These are phyloP conservation scores for Erodium texanum DNA, from an alignment of 441 rosid species.

Conservation along the genomic window DNA sequence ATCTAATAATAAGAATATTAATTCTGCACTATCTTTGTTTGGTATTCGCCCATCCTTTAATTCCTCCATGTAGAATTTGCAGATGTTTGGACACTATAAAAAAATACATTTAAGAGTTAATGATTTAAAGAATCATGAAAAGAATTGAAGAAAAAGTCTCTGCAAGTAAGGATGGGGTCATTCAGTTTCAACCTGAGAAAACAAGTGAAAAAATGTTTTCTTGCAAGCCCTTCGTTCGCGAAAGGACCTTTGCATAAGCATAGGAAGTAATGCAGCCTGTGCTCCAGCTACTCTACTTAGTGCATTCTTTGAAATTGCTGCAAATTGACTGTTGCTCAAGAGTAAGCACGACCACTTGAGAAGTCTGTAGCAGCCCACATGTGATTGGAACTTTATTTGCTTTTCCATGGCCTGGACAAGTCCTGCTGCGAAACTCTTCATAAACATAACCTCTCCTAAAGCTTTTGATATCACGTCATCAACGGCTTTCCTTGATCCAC, in stretches of 20 bases:
- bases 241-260: constrained; percentile 58
- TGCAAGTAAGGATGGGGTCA: constrained; percentile 8
- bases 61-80: constrained; percentile 51
- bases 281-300: constrained; percentile 64
- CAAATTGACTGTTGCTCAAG: constrained; percentile 61
- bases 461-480: constrained; percentile 59
- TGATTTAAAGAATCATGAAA: neutral
- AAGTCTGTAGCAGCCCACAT: constrained; percentile 60
- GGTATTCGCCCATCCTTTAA: constrained; percentile 60
- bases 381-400: constrained; percentile 52
- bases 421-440: constrained; percentile 74
- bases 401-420: constrained; percentile 90
- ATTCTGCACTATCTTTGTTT: constrained; percentile 63
- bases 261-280: constrained; percentile 61
- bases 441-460: constrained; percentile 50
- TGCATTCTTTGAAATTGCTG: constrained; percentile 67
- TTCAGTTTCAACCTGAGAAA: constrained; percentile 40
- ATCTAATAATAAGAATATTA: constrained; percentile 57
- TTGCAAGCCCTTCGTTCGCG: constrained; percentile 68
- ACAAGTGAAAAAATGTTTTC: constrained; percentile 41
- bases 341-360: constrained; percentile 86
- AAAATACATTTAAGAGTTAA: constrained; percentile 12
- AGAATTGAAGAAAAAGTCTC: constrained; percentile 1
- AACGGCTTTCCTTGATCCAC: constrained; percentile 67
- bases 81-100: constrained; percentile 53